Evolutionary conservation across 2,329 filamentous ascomycete species (phyloP).

Genomic region (Aspergillus bombycis): DNA sequence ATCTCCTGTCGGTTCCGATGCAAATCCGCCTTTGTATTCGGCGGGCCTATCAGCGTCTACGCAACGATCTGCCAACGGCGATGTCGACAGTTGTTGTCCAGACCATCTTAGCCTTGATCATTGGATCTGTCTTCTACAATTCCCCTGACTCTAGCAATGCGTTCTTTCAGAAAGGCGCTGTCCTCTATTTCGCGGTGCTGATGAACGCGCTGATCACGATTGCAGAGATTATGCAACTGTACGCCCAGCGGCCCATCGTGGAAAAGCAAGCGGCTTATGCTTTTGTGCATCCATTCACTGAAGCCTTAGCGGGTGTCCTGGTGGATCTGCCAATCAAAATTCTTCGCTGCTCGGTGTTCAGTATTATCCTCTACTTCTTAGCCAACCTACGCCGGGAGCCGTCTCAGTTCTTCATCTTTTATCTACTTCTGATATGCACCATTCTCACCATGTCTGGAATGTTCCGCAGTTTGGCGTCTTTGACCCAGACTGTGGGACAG

Average conservation of each 20-base stretch:
- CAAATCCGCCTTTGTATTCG: constrained; percentile 76
- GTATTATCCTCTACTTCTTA: constrained; percentile 80
- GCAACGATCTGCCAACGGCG: constrained; percentile 72
- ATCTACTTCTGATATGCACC: constrained; percentile 56
- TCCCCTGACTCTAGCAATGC: constrained; percentile 62
- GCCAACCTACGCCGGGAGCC: constrained; percentile 73
- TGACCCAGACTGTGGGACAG: constrained; percentile 65
- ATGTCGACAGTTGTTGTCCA: constrained; percentile 67
- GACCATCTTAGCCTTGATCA: constrained; percentile 70
- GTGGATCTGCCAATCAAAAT: constrained; percentile 70
- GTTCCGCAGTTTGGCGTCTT: constrained; percentile 74
- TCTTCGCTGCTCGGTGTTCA: constrained; percentile 70
- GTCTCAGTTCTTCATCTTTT: constrained; percentile 79
- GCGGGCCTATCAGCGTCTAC: constrained; percentile 74
- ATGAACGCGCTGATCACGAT: constrained; percentile 79
- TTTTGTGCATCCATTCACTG: constrained; percentile 15
- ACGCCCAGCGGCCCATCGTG: constrained; percentile 12
- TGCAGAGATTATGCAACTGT: constrained; percentile 54
- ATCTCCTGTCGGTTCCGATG: constrained; percentile 73
- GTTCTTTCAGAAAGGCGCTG: constrained; percentile 74
- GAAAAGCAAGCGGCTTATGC: constrained; percentile 15
- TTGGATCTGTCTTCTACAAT: constrained; percentile 78
- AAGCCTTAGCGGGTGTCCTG: background rate
- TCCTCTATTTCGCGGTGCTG: constrained; percentile 81
- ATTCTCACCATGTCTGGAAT: constrained; percentile 79